These are phyloP conservation scores for Fonsecaea pedrosoi DNA, from an alignment of 2,329 filamentous ascomycete species.

Conservation along the genomic window DNA sequence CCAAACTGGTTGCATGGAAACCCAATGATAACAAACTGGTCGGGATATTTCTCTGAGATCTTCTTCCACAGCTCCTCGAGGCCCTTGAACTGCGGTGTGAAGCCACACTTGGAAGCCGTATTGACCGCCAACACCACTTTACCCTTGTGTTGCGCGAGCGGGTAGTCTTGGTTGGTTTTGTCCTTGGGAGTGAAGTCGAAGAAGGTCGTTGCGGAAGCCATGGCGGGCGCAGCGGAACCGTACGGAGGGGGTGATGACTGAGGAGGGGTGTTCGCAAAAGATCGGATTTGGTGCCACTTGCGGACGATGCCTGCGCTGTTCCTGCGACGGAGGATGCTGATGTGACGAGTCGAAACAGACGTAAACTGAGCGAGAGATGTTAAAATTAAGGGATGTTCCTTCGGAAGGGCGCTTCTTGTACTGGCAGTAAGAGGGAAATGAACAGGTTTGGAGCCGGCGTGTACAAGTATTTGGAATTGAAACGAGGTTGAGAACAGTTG, in stretches of 20 bases:
- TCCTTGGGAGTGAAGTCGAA: slow-evolving; percentile 86
- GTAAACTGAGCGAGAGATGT: background rate
- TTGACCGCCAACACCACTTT: slow-evolving; percentile 97
- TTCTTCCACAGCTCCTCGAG: slow-evolving; percentile 90
- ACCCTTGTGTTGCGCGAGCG: slow-evolving; percentile 75
- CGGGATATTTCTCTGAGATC: slow-evolving; percentile 70
- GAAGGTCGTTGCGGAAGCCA: slow-evolving; percentile 74
- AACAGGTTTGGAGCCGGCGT: background rate
- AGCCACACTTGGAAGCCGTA: slow-evolving; percentile 98
- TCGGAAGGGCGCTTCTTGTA: background rate
- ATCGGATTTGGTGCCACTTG: background rate
- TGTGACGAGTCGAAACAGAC: background rate
- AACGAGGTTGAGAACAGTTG: background rate
- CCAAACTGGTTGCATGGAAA: slow-evolving; percentile 99
- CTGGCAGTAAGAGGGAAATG: background rate
- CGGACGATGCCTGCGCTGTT: background rate
- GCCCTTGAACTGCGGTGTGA: slow-evolving; percentile 92
- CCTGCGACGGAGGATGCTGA: background rate
- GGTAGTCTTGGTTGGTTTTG: slow-evolving; percentile 76
- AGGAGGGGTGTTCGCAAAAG: background rate
- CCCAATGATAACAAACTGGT: slow-evolving; percentile 85
- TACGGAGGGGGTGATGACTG: background rate
- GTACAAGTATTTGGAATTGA: background rate
- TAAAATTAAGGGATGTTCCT: background rate
- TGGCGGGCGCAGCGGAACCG: slow-evolving; percentile 46